Percentiles rank a stretch among this genome's conserved stretches.
Conservation (phyloP, 1,284 basidiomycete species). For the Apiotrichum mycotoxinovorans region DNA sequence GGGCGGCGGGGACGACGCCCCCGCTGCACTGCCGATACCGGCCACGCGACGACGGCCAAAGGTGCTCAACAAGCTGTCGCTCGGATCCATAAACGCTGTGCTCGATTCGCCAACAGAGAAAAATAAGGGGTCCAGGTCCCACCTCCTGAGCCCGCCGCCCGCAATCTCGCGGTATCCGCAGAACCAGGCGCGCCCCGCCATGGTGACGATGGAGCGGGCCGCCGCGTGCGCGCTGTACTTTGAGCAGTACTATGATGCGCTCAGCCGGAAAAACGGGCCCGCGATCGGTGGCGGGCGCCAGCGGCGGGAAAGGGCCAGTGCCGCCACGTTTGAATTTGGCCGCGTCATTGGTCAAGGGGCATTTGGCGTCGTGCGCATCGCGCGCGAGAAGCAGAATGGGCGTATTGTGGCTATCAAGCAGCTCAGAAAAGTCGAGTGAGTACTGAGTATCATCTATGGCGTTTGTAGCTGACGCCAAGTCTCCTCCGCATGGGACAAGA, state of each 20-base stretch:
- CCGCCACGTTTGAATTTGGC: slow-evolving; percentile 69
- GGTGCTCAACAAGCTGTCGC: slow-evolving; percentile 17
- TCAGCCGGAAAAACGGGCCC: slow-evolving; percentile 52
- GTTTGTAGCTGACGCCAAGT: slow-evolving; percentile 25
- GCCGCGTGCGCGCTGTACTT: slow-evolving; percentile 91
- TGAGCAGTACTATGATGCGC: slow-evolving; percentile 91
- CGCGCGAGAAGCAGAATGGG: slow-evolving; percentile 73
- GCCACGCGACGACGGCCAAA: slow-evolving; percentile 6
- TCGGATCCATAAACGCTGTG: neutral
- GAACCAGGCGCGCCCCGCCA: slow-evolving; percentile 57
- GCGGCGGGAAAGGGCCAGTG: slow-evolving; percentile 1
- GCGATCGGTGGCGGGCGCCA: neutral
- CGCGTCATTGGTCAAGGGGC: slow-evolving; percentile 97
- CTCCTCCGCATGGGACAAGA: slow-evolving; percentile 98
- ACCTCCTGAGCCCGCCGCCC: too few species aligned
- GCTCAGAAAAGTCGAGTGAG: slow-evolving; percentile 80
- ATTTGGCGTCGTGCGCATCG: slow-evolving; percentile 92
- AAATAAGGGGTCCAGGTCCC: too few species aligned
- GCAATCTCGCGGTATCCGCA: neutral
- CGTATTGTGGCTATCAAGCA: slow-evolving; percentile 95
- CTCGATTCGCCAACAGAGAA: neutral
- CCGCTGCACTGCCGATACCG: neutral
- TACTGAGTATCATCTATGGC: neutral
- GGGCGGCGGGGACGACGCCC: neutral
- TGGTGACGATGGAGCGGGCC: slow-evolving; percentile 87